Percentiles rank a stretch among this genome's conserved stretches.
These are phyloP conservation scores for Dactylella cylindrospora DNA, from an alignment of 2,329 filamentous ascomycete species.

Conservation along the genomic window DNA sequence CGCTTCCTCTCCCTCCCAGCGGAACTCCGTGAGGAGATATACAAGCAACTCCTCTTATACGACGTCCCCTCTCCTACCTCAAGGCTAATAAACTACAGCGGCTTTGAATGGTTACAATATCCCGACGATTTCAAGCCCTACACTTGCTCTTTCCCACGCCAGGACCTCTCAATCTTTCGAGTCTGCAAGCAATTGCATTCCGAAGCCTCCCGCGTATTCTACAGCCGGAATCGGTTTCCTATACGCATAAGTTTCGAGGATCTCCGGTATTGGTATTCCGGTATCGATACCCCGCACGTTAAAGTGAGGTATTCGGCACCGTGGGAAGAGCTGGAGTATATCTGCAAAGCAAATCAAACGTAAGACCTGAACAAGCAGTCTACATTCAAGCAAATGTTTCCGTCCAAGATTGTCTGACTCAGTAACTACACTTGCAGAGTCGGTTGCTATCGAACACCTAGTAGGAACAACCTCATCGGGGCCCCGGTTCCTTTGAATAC, in stretches of 20 bases:
- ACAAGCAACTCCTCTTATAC: constrained; percentile 4
- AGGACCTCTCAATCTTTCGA: constrained; percentile 6
- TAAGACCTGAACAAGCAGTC: too few species aligned
- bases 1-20: constrained; percentile 10
- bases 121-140: not conserved
- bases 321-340: constrained; percentile 11
- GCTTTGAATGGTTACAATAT: too few species aligned
- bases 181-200: constrained; percentile 5
- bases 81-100: not conserved
- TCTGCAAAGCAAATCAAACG: too few species aligned
- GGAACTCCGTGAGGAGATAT: constrained; percentile 26
- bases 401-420: too few species aligned
- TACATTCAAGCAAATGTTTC: too few species aligned
- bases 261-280: not conserved
- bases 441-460: too few species aligned
- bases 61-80: not conserved
- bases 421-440: too few species aligned
- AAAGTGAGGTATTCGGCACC: constrained; percentile 6
- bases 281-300: not conserved
- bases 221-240: constrained; percentile 4
- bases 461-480: too few species aligned
- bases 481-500: too few species aligned
- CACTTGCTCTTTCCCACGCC: not conserved
- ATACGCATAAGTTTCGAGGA: not conserved
- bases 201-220: constrained; percentile 7